phyloP scores from a whole-genome alignment of 2,329 filamentous ascomycete species.

The Phialophora verrucosa region DNA sequence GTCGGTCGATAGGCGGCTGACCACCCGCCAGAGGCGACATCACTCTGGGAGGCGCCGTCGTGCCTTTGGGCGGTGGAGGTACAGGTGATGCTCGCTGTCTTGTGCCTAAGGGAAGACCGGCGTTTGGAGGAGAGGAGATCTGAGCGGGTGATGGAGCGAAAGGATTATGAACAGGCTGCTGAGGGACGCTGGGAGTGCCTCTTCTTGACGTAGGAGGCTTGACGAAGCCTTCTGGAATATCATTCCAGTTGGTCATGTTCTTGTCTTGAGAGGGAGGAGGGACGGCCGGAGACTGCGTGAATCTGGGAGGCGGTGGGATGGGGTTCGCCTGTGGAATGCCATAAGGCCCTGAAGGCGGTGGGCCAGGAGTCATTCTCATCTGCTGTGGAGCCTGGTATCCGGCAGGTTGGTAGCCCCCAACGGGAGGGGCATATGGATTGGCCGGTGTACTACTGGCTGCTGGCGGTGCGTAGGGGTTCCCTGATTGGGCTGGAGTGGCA shows the following conservation, averaged over 20 bases:
- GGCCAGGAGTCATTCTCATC: conserved; percentile 44
- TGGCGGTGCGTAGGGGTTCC: conserved; percentile 23
- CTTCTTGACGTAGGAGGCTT: conserved; percentile 74
- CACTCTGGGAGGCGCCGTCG: conserved; percentile 68
- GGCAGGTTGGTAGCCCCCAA: conserved; percentile 59
- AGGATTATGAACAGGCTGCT: conserved; percentile 72
- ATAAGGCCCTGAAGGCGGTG: conserved; percentile 48
- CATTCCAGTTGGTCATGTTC: conserved; percentile 87
- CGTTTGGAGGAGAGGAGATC: conserved; percentile 62
- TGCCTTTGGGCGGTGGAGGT: conserved; percentile 82
- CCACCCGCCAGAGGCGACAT: conserved; percentile 70
- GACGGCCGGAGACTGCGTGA: conserved; percentile 67
- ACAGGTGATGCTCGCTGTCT: conserved; percentile 68
- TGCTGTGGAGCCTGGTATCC: conserved; percentile 65
- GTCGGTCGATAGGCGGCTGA: conserved; percentile 57
- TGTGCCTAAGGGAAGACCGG: conserved; percentile 62
- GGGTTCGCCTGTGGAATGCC: conserved; percentile 46
- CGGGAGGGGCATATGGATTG: conserved; percentile 56
- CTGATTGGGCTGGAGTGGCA: conserved; percentile 9
- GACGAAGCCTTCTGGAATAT: conserved; percentile 80
- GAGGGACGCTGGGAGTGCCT: conserved; percentile 69
- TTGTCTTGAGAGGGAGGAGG: conserved; percentile 72
- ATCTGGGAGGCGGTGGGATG: conserved; percentile 68
- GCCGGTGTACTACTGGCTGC: conserved; percentile 41
- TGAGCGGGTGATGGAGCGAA: conserved; percentile 65